These are phyloP conservation scores for Rehmannia glutinosa DNA, from an alignment of 257 asterid genomes.

Conservation along the genomic window DNA sequence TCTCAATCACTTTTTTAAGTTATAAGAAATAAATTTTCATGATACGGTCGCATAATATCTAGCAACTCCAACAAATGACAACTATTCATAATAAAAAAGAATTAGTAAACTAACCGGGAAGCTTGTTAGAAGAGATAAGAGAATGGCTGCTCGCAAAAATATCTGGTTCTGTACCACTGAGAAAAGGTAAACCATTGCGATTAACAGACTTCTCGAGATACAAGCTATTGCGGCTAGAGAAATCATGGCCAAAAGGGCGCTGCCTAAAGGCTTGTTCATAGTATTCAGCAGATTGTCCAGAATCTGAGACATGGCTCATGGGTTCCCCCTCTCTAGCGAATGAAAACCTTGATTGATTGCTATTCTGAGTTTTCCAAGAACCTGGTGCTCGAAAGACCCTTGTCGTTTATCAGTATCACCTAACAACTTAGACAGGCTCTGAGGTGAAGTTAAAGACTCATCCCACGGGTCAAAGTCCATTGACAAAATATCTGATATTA, in stretches of 20 bases:
- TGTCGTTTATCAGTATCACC: conserved; percentile 53
- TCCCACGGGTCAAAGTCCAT: conserved; percentile 77
- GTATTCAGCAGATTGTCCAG: conserved; percentile 39
- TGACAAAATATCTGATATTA: conserved; percentile 75
- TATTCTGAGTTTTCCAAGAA: conserved; percentile 54
- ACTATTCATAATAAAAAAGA: background rate
- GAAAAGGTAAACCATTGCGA: conserved; percentile 47
- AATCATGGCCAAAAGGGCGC: conserved; percentile 40
- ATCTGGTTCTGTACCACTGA: conserved; percentile 47
- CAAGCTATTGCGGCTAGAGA: conserved; percentile 36
- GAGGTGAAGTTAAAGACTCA: conserved; percentile 67
- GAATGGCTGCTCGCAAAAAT: conserved; percentile 39
- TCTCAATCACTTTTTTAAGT: background rate
- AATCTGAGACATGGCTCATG: conserved; percentile 32
- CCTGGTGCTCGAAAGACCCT: conserved; percentile 47
- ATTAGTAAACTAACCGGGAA: conserved; percentile 51
- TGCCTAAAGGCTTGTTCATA: conserved; percentile 42
- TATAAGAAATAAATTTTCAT: background rate
- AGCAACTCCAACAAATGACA: background rate
- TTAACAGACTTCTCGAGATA: conserved; percentile 41
- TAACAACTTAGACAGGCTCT: conserved; percentile 56
- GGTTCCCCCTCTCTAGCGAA: conserved; percentile 89
- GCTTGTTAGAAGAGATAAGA: conserved; percentile 40
- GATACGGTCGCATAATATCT: background rate
- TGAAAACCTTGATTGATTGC: conserved; percentile 86